Evolutionary conservation across 331 rosid genomes (phyloP), one percentile per base, ranked within the genome.

Genomic region (Malus hybrid): DNA sequence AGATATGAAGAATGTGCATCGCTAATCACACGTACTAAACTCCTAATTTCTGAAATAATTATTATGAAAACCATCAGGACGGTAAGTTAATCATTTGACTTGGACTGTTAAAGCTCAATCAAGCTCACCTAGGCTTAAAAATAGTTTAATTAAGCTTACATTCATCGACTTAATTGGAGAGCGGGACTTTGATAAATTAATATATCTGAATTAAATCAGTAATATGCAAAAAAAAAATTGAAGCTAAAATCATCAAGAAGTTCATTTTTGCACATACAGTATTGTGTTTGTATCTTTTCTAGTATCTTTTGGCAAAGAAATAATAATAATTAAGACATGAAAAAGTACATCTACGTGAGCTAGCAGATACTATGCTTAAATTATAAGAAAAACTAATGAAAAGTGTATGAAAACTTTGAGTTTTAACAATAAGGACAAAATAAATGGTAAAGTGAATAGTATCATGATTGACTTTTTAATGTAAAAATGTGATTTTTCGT

Each of bases 11-110:
- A 33, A 54, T 61, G 66, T 72, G 67, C 65, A 69, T 69, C 1
- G 44, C 83, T 57, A 84, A 79, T 74, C 85, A 74, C 83, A 80
- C 86, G 76, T 71, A 13, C 76, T 34, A 24, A 72, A 12, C 22
- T 32, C 33, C 65, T 19, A 71, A 71, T 55, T 55, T 48, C 10
- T 60, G 57, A 15, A 59, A 5, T 44, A 72, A 72, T 60, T 36
- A 22, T 59, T 42, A 9, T 31, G 10, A 73, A 60, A 14, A 9
- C 27, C 56, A 79, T 54, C 56, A 19, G 77, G 28, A 29, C 73
- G 50, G 64, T 46, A 56, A 61, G 77, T 59, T 66, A 44, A 65
- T 73, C 52, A 55, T 68, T 67, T 73, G 33, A 52, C 27, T 67
- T 57, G 65, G 82, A 73, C 70, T 5, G 74, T 66, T 78, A 8